Evolutionary conservation across 306 rosid genomes (phyloP), one percentile per base, ranked within the genome.

Genomic region (Oemleria cerasiformis): DNA sequence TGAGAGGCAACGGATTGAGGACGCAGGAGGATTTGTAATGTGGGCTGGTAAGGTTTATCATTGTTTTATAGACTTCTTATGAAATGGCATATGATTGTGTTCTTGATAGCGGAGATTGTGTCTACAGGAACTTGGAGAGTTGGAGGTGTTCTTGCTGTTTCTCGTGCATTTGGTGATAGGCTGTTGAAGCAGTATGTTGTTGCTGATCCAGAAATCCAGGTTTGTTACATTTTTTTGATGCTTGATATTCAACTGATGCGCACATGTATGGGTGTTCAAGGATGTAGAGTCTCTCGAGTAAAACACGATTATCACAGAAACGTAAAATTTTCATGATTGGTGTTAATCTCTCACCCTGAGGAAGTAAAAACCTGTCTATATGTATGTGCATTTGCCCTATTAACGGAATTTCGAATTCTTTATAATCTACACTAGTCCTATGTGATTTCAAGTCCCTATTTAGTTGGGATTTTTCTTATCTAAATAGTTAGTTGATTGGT

Each of bases 201-300:
- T 80, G 97, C 93, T 79, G 98, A 92, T 82, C 98, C 98, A 19
- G 98, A 92, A 85, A 90, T 92, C 64, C 96, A 92, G 97, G 98
- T 92, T 42, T 40, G 62, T 68, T 67, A 68, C 51, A 30, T 65
- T 55, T 30, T 43, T 5, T 57, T 57, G 55, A 63, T 64, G 30
- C 19, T 75, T 67, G 13, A 25, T 74, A 1, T 63, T 71, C 23
- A 34, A 39, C n/a, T 9, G 34, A 53, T 17, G 8, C 41, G 12
- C 2, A 14, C 12, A 20, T 14, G 5, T 13, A 13, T 21, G 41
- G 41, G 39, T 65, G 40, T 13, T 44, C 41, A 53, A 58, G 65
- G 56, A 58, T 69, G 73, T 43, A 11, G 25, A 2, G 4, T 30
- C 7, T 72, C 36, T 23, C 48, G 25, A 9, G 30, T 3, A 39